Evolutionary conservation across 2,329 filamentous ascomycete species (phyloP).

Genomic region (Pestalotiopsis sp.): DNA sequence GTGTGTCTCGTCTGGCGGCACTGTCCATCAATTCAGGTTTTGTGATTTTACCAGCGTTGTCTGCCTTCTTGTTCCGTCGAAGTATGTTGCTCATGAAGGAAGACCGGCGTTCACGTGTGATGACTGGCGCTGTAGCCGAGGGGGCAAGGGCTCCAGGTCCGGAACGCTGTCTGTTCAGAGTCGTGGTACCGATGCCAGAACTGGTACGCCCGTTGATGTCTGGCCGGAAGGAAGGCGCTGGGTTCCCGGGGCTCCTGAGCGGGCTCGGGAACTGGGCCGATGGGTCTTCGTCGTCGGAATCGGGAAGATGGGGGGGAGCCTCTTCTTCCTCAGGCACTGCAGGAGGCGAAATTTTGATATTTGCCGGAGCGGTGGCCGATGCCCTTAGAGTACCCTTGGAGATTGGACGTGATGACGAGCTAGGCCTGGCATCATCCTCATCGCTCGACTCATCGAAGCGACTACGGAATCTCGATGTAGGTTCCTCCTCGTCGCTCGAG

Average conservation of each 20-base stretch:
- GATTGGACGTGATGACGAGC: slow-evolving; percentile 29
- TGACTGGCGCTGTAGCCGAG: slow-evolving; percentile 14
- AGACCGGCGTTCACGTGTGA: slow-evolving; percentile 37
- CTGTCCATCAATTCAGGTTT: slow-evolving; percentile 55
- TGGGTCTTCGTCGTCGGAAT: slow-evolving; percentile 55
- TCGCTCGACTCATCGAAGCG: slow-evolving; percentile 75
- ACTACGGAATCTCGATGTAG: slow-evolving; percentile 44
- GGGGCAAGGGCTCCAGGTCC: slow-evolving; percentile 28
- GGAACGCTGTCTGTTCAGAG: slow-evolving; percentile 25
- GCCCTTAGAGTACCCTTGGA: slow-evolving; percentile 31
- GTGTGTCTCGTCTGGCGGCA: slow-evolving; percentile 61
- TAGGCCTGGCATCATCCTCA: slow-evolving; percentile 48
- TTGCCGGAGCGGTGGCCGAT: slow-evolving; percentile 33
- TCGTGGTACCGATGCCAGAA: slow-evolving; percentile 28
- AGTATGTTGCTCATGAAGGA: slow-evolving; percentile 59
- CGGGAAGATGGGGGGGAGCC: slow-evolving; percentile 59
- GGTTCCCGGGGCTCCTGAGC: slow-evolving; percentile 22
- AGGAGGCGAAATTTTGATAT: slow-evolving; percentile 58
- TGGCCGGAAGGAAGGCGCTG: slow-evolving; percentile 18
- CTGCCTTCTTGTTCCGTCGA: slow-evolving; percentile 61
- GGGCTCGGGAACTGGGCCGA: slow-evolving; percentile 25
- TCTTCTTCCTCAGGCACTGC: slow-evolving; percentile 48
- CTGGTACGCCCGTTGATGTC: slow-evolving; percentile 17
- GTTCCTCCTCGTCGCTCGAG: slow-evolving; percentile 62
- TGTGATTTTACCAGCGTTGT: slow-evolving; percentile 50